These are phyloP conservation scores for Saccharomycopsis hybrid DNA, from an alignment of 1,139 yeast genomes.

Conservation along the genomic window DNA sequence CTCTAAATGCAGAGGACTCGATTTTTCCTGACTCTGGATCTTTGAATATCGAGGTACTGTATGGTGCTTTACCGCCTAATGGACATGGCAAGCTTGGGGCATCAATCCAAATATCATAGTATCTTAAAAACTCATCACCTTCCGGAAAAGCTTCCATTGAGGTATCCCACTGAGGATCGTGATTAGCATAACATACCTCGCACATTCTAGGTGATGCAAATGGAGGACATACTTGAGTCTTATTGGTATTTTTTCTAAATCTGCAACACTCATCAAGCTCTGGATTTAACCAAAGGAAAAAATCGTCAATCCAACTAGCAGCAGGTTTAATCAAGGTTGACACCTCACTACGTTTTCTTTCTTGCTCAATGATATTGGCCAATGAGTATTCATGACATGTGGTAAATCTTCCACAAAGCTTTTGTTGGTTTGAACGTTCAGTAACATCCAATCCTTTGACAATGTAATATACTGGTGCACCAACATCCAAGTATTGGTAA, in stretches of 20 bases:
- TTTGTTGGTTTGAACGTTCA: conserved; percentile 52
- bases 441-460: conserved; percentile 63
- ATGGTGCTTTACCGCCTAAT: conserved; percentile 92
- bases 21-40: conserved; percentile 36
- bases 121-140: conserved; percentile 58
- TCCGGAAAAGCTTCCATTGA: conserved; percentile 83
- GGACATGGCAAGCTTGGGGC: conserved; percentile 90
- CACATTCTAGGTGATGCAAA: conserved; percentile 67
- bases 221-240: conserved; percentile 56
- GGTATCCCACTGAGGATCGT: conserved; percentile 56
- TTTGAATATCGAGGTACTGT: conserved; percentile 51
- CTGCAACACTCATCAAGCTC: conserved; percentile 82
- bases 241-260: conserved; percentile 41
- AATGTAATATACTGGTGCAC: conserved; percentile 89
- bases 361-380: conserved; percentile 82
- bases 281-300: conserved; percentile 81
- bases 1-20: conserved; percentile 61
- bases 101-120: conserved; percentile 74
- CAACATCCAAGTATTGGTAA: conserved; percentile 67
- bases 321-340: conserved; percentile 77
- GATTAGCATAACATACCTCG: conserved; percentile 57
- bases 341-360: conserved; percentile 54
- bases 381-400: conserved; percentile 75
- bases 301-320: conserved; percentile 92
- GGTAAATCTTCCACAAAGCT: conserved; percentile 81